Conservation (phyloP, 257 asterid genomes). For the Leptodermis oblonga region DNA sequence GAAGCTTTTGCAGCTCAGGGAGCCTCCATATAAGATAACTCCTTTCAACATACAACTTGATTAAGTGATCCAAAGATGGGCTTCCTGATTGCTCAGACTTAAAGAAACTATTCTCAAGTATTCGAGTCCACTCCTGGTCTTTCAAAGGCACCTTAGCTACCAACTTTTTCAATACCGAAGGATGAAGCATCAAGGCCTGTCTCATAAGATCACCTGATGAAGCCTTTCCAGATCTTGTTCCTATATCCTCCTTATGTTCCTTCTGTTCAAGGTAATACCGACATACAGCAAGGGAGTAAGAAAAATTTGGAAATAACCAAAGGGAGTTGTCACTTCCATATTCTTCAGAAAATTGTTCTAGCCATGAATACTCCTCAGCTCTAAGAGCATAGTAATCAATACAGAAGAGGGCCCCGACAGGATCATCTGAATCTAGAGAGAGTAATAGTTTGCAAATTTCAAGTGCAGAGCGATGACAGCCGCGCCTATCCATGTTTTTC, state of each 20-base stretch:
- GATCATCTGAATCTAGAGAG: constrained; percentile 85
- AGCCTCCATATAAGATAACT: constrained; percentile 91
- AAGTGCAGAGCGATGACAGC: constrained; percentile 92
- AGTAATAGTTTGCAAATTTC: constrained; percentile 87
- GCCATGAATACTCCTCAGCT: constrained; percentile 81
- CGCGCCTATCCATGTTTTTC: constrained; percentile 94
- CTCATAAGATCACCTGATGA: constrained; percentile 72
- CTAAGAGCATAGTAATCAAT: constrained; percentile 82
- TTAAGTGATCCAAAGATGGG: constrained; percentile 77
- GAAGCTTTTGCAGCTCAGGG: constrained; percentile 77
- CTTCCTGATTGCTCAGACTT: constrained; percentile 56
- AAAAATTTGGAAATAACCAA: constrained; percentile 88
- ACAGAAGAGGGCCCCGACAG: constrained; percentile 76
- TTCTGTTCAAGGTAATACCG: constrained; percentile 62
- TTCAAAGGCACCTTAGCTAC: constrained; percentile 82
- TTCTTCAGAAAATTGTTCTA: constrained; percentile 72
- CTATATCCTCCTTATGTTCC: constrained; percentile 24
- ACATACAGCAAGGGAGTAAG: constrained; percentile 75
- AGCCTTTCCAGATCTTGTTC: constrained; percentile 38
- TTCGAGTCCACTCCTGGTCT: constrained; percentile 55
- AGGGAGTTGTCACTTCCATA: constrained; percentile 67
- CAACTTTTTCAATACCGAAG: constrained; percentile 63
- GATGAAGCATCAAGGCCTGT: constrained; percentile 95
- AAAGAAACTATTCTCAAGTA: constrained; percentile 52
- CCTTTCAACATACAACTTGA: constrained; percentile 70